Conservation (phyloP, 768 basidiomycete genomes). For the Kondoa subrosea region DNA sequence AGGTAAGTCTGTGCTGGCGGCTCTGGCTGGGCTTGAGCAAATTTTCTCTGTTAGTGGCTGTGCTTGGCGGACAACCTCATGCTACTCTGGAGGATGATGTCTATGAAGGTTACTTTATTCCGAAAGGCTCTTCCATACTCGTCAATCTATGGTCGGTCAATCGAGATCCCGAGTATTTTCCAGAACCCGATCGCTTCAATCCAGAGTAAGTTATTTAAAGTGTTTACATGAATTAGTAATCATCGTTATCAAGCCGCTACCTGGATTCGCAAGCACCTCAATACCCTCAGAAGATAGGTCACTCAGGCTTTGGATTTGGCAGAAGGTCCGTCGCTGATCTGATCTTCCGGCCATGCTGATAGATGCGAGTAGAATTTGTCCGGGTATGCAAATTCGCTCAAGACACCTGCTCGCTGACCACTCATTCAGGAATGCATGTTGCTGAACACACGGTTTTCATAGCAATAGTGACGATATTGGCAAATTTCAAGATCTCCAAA, state of each 20-base stretch:
- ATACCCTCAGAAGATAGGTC: slow-evolving; percentile 11
- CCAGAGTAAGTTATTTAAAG: background rate
- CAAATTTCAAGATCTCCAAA: slow-evolving; percentile 8
- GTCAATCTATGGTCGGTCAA: background rate
- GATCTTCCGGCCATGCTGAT: background rate
- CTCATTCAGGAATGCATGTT: slow-evolving; percentile 9
- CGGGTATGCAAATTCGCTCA: background rate
- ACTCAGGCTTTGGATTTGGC: slow-evolving; percentile 10
- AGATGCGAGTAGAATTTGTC: background rate
- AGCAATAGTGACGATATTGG: background rate
- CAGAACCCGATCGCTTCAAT: background rate
- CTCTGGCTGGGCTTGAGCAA: too few species aligned
- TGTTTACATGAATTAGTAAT: background rate
- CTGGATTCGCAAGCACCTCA: background rate
- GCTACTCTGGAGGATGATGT: background rate
- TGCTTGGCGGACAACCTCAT: background rate
- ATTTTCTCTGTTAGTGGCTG: too few species aligned
- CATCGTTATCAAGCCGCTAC: background rate
- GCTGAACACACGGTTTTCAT: slow-evolving; percentile 10
- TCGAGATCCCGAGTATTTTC: background rate
- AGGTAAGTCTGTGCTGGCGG: slow-evolving; percentile 4
- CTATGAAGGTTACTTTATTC: background rate
- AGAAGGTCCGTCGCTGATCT: background rate
- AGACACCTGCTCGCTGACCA: background rate
- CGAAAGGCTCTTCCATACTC: background rate